A percentile compares a stretch with the other conserved stretches of the same genome.
Evolutionary conservation across 1,284 basidiomycete genomes (phyloP).

Genomic region (Porodaedalea pini): DNA sequence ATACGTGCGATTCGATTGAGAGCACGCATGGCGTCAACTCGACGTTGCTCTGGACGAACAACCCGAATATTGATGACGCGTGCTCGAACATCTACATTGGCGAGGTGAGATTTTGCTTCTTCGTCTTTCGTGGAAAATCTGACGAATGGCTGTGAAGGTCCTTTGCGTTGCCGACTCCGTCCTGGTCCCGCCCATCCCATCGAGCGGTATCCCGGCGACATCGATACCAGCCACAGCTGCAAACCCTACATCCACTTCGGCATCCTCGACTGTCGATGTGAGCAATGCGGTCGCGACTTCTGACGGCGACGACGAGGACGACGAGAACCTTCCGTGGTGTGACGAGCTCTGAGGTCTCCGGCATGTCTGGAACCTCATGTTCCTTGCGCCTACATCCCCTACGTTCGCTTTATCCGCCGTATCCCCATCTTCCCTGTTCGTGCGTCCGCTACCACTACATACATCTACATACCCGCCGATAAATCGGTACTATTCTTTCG

Average conservation of each 20-base stretch:
- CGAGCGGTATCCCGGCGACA: constrained; percentile 32
- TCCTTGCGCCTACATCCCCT: neutral
- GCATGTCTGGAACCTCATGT: neutral
- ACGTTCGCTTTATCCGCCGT: neutral
- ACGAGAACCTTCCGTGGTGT: constrained; percentile 55
- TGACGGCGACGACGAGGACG: constrained; percentile 35
- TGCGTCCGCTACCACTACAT: neutral
- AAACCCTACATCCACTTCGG: constrained; percentile 23
- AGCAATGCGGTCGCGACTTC: constrained; percentile 20
- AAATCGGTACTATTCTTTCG: neutral
- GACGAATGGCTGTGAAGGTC: constrained; percentile 37
- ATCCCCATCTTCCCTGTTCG: neutral
- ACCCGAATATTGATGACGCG: constrained; percentile 57
- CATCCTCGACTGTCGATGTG: constrained; percentile 21
- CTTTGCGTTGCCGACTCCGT: constrained; percentile 43
- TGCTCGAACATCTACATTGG: constrained; percentile 66
- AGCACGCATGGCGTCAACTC: constrained; percentile 39
- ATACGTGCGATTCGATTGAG: constrained; percentile 49
- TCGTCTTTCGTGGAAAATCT: neutral
- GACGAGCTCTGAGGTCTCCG: constrained; percentile 39
- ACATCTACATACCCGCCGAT: neutral
- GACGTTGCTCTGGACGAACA: constrained; percentile 54
- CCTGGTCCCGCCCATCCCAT: constrained; percentile 39
- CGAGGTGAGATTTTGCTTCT: constrained; percentile 42
- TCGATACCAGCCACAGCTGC: constrained; percentile 34